Evolutionary conservation across 2,329 filamentous ascomycete species (phyloP).

Genomic region (Fusarium sp.): DNA sequence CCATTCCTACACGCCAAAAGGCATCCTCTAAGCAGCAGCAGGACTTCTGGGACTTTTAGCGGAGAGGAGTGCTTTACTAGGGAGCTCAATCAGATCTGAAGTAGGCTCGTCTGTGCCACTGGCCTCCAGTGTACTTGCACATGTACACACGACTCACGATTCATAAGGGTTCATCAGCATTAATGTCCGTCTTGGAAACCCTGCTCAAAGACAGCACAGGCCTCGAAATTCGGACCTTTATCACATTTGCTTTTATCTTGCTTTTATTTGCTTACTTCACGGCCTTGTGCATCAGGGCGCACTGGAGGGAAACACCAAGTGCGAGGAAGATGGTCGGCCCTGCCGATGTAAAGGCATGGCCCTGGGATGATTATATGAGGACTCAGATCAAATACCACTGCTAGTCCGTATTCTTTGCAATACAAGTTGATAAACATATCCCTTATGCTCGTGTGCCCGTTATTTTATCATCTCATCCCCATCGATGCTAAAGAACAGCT

Average conservation of each 20-base stretch:
- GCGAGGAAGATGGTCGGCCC: slow-evolving; percentile 5
- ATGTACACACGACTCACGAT: slow-evolving; percentile 19
- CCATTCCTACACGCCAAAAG: slow-evolving; percentile 52
- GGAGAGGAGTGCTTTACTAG: slow-evolving; percentile 18
- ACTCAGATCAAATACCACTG: slow-evolving; percentile 25
- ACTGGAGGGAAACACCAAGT: slow-evolving; percentile 16
- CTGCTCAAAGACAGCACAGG: slow-evolving; percentile 5
- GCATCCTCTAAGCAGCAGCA: slow-evolving; percentile 55
- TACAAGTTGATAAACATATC: background rate
- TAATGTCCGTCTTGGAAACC: slow-evolving; percentile 27
- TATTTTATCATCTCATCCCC: background rate
- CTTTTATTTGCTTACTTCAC: slow-evolving; percentile 28
- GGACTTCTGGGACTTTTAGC: slow-evolving; percentile 64
- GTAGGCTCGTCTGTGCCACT: background rate
- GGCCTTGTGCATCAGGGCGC: slow-evolving; percentile 25
- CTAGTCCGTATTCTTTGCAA: background rate
- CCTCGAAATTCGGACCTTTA: background rate
- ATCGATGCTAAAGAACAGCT: background rate
- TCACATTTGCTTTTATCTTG: slow-evolving; percentile 15
- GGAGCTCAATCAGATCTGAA: slow-evolving; percentile 3
- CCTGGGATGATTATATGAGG: slow-evolving; percentile 3
- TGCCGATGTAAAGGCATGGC: slow-evolving; percentile 1
- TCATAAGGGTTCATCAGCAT: slow-evolving; percentile 18
- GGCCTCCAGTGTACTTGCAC: slow-evolving; percentile 16
- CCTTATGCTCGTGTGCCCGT: background rate